These are phyloP conservation scores for Rubia tinctorum DNA, from an alignment of 305 asterid genomes.

Conservation along the genomic window DNA sequence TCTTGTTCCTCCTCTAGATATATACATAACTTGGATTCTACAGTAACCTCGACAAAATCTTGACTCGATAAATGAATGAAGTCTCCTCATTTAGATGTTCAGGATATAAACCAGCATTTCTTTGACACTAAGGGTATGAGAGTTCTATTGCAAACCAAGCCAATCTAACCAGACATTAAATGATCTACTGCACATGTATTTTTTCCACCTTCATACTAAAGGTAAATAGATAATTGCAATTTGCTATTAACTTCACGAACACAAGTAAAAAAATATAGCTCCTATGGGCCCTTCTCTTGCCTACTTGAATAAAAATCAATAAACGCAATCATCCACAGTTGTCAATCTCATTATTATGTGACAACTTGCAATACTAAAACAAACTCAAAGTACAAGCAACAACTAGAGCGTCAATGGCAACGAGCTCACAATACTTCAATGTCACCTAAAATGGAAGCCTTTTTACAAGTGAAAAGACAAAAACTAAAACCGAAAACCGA, in stretches of 20 bases:
- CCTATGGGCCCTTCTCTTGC: not conserved
- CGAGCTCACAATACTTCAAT: too few relatives aligned
- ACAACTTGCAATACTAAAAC: too few relatives aligned
- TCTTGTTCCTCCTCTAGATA: constrained; percentile 61
- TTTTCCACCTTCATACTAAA: not conserved
- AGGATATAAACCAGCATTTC: constrained; percentile 11
- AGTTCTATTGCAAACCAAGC: constrained; percentile 25
- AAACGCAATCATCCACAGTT: not conserved
- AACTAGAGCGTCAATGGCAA: too few relatives aligned
- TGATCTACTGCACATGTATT: not conserved
- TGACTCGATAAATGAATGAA: constrained; percentile 18
- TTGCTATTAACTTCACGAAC: too few relatives aligned
- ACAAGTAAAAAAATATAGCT: not conserved
- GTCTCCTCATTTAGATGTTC: constrained; percentile 18
- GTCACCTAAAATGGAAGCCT: too few relatives aligned
- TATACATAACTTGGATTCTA: constrained; percentile 47
- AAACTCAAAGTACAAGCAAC: too few relatives aligned
- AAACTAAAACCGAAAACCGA: too few relatives aligned
- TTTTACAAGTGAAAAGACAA: too few relatives aligned
- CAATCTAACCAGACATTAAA: not conserved
- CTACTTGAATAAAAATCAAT: not conserved
- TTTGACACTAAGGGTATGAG: constrained; percentile 40
- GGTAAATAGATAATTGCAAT: too few relatives aligned
- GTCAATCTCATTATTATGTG: not conserved
- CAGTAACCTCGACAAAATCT: constrained; percentile 23